Percentiles rank a stretch among this genome's conserved stretches.
Conservation (phyloP, 495 filamentous ascomycete species). For the Podospora sp. region DNA sequence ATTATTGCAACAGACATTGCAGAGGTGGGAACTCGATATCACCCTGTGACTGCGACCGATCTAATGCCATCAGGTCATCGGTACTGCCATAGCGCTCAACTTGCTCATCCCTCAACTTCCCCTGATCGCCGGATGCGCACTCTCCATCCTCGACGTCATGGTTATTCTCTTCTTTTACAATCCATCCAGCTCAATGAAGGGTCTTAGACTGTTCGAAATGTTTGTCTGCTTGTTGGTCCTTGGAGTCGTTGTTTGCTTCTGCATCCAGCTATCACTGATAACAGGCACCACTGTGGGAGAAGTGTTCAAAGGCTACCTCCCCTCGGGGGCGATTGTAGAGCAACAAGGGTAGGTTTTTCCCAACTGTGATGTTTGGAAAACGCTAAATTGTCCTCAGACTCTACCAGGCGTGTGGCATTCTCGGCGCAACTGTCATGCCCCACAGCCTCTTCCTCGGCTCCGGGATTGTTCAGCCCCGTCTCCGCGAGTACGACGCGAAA, state of each 20-base stretch:
- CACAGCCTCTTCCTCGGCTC: slow-evolving; percentile 89
- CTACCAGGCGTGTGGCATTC: slow-evolving; percentile 89
- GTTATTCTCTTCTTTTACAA: slow-evolving; percentile 83
- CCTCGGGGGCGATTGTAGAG: slow-evolving; percentile 73
- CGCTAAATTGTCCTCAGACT: slow-evolving; percentile 37
- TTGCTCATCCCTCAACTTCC: slow-evolving; percentile 75
- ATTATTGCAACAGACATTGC: slow-evolving; percentile 61
- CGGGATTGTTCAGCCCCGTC: slow-evolving; percentile 80
- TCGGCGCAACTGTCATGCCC: slow-evolving; percentile 94
- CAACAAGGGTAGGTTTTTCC: slow-evolving; percentile 48
- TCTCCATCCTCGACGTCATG: slow-evolving; percentile 83
- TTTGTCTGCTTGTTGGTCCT: slow-evolving; percentile 80
- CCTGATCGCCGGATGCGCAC: slow-evolving; percentile 81
- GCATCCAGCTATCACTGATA: slow-evolving; percentile 83
- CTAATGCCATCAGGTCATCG: slow-evolving; percentile 66
- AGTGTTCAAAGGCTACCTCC: slow-evolving; percentile 83
- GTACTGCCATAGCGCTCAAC: slow-evolving; percentile 89
- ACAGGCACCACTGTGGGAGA: slow-evolving; percentile 67
- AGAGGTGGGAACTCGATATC: slow-evolving; percentile 49
- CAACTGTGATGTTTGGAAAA: background rate
- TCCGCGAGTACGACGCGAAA: slow-evolving; percentile 73
- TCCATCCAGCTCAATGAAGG: slow-evolving; percentile 72
- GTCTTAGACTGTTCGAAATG: slow-evolving; percentile 75
- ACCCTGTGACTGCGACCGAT: background rate
- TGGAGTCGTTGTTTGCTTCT: slow-evolving; percentile 88